Base-by-base conservation (phyloP, 345 rosid genomes). In the Hypericum perforatum region DNA sequence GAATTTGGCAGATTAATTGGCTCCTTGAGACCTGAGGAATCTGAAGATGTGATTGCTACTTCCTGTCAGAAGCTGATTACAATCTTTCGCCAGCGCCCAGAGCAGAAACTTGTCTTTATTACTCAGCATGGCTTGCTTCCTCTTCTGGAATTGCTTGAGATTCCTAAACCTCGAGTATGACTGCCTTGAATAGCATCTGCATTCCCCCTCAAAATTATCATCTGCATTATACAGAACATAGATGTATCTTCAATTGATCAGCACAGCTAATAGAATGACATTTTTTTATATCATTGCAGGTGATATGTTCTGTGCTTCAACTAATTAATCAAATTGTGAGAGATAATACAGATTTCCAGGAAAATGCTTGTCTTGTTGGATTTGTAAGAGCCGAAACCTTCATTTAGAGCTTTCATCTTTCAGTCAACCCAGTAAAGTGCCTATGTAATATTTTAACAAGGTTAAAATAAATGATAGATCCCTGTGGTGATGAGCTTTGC, bases 311-410 rank as follows among this genome's bases (percentile, higher is more conserved):
- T 6, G 85, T 89, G 71, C 87, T 92, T 67, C 95, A 89, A 79
- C 87, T 89, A 16, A 74, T 92, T 64, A 92, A 92, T 51, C 84
- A 80, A 66, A 76, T 82, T 62, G 72, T 85, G 11, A 88, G 80
- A 74, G 95, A 92, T 62, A 89, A 85, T 64, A 69, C 85, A 5
- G 94, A 82, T 59, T 80, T 89, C 70, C 91, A 74, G 81, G 94
- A 92, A 80, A 89, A 92, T 74, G 98, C 98, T 62, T 92, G 98
- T 74, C 97, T 92, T 69, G 87, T 92, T 66, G 97, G 97, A 11
- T 22, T 68, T 60, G 73, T 68, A 37, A 53, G 60, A 22, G 32
- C 4, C 37, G 22, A 57, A 3, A 45, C 36, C 16, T 46, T 52
- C 37, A 11, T 41, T 12, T 15, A 16, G 6, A 41, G 14, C 41